Percentiles rank a stretch among this genome's conserved stretches.
Conservation (phyloP, 306 rosid species). For the Cicer cuneatum region DNA sequence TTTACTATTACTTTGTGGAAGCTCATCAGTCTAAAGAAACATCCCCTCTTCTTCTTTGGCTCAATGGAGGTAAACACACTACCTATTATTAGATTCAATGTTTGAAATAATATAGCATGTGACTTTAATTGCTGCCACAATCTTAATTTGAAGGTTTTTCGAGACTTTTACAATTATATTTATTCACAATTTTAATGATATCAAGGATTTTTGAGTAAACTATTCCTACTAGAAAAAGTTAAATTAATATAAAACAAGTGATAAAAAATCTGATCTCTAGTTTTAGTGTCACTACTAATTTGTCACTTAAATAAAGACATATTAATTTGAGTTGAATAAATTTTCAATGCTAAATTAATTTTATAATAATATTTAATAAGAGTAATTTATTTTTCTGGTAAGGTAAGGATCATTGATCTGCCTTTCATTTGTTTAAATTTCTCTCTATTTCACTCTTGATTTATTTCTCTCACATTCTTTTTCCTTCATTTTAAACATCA, state of each 20-base stretch:
- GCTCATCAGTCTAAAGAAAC: constrained; percentile 48
- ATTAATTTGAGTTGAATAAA: not conserved
- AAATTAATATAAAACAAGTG: not conserved
- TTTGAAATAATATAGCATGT: not conserved
- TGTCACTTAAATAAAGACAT: not conserved
- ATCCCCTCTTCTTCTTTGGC: constrained; percentile 90
- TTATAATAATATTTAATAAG: too few relatives aligned
- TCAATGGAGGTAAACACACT: constrained; percentile 69
- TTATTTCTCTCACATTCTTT: too few relatives aligned
- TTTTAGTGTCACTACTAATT: not conserved
- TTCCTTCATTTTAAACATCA: too few relatives aligned
- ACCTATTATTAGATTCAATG: not conserved
- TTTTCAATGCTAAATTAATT: too few relatives aligned
- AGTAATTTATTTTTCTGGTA: too few relatives aligned
- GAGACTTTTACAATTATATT: not conserved
- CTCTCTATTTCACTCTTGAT: too few relatives aligned
- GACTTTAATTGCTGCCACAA: not conserved
- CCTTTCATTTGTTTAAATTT: too few relatives aligned
- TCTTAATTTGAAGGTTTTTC: not conserved
- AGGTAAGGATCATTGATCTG: too few relatives aligned
- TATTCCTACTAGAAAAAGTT: not conserved
- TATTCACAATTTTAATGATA: not conserved
- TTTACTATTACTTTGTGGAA: constrained; percentile 71
- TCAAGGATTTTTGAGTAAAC: not conserved
- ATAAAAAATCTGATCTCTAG: not conserved